phyloP scores from a whole-genome alignment of 306 rosid genomes.

The Oxytropis ochrocephala region DNA sequence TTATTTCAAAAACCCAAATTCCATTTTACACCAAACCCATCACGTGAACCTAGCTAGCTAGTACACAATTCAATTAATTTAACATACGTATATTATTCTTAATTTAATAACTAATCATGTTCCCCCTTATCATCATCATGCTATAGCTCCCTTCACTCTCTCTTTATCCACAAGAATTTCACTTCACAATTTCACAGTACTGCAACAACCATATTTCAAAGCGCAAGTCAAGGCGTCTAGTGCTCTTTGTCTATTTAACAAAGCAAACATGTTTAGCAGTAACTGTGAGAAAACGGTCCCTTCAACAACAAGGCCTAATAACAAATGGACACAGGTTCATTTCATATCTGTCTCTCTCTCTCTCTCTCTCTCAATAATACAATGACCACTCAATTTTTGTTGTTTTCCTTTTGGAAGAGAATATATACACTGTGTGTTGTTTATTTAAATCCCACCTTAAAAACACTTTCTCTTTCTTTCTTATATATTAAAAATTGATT shows the following conservation, averaged over 20 bases:
- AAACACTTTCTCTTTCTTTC: conserved; percentile 21
- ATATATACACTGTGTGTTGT: conserved; percentile 44
- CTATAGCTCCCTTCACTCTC: neutral
- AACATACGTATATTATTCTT: too few relatives aligned
- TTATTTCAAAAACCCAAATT: conserved; percentile 27
- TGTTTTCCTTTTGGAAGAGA: conserved; percentile 86
- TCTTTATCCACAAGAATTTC: neutral
- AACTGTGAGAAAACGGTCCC: conserved; percentile 62
- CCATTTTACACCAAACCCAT: conserved; percentile 47
- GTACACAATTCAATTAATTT: neutral
- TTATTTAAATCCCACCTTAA: conserved; percentile 45
- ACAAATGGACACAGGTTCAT: conserved; percentile 81
- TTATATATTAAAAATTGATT: neutral
- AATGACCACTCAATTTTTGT: conserved; percentile 74
- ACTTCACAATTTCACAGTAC: neutral
- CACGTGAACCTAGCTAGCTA: conserved; percentile 56
- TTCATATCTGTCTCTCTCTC: conserved; percentile 11
- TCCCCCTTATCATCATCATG: conserved; percentile 18
- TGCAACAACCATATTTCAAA: conserved; percentile 19
- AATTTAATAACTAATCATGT: conserved; percentile 1
- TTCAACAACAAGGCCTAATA: conserved; percentile 38
- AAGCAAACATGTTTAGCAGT: conserved; percentile 43
- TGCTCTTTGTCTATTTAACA: conserved; percentile 37
- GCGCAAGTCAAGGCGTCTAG: conserved; percentile 45
- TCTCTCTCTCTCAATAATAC: conserved; percentile 54